Evolutionary conservation across 257 asterid species (phyloP), one percentile per base, ranked within the genome.

Genomic region (Cruciata laevipes): DNA sequence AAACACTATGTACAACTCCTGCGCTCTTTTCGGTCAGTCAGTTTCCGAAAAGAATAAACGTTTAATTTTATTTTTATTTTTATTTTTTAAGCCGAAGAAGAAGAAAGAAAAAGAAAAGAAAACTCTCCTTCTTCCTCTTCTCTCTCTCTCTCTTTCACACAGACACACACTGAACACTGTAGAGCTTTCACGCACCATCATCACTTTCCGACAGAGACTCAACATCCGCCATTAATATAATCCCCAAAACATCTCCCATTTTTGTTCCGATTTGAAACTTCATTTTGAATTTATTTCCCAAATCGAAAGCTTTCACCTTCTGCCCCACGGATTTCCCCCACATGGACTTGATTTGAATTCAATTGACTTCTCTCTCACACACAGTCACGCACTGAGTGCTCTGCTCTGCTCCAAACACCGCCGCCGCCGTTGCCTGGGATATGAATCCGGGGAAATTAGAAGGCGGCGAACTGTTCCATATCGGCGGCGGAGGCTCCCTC

Each of bases 381-480:
- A 31, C 52, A 33, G 32, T 53, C 14, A 33, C 63, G 16, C 63
- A 51, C 33, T 18, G 44, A 30, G 13, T 40, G 31, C 20, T 5
- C 73, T 69, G 1, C 51, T 47, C n/a, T 27, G 30, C 35, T 0
- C 4, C 27, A 17, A 30, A 42, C 27, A 7, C 51, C 47, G 21
- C 27, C 32, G 31, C 63, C 25, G 24, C 53, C 60, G 67, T 44
- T 66, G 67, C 7, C 30, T 37, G 10, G 10, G 73, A 47, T 33
- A 86, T 86, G 90, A 83, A 85, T 80, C 89, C 97, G 13, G 75
- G 90, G 74, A 88, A 91, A 76, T 81, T 89, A 32, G 96, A 91
- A 76, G 88, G 80, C 21, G 96, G 82, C n/a, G 96, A 87, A 71
- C 72, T 85, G 1, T 84, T 85, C 80, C 81, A 80, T 72, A 83